Conservation (phyloP, 1,284 basidiomycete species). For the Retiboletus flavoniger region DNA sequence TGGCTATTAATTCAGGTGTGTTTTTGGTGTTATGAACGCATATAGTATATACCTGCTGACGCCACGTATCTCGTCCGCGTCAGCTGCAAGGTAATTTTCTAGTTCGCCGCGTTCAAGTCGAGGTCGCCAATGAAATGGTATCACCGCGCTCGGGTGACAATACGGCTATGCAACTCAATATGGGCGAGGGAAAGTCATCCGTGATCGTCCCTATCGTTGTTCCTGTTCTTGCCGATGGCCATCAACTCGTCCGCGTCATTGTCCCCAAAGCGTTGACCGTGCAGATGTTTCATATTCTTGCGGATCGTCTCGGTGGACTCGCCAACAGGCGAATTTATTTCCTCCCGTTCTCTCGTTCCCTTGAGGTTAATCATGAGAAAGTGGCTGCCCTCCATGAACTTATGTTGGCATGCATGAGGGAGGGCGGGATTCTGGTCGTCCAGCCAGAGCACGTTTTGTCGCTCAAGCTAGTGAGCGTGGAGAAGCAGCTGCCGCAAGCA, state of each 20-base stretch:
- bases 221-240: slow-evolving; percentile 40
- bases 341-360: slow-evolving; percentile 48
- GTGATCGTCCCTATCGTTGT: slow-evolving; percentile 51
- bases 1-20: slow-evolving; percentile 50
- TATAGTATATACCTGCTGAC: neutral
- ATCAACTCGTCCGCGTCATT: slow-evolving; percentile 30
- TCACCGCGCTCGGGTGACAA: slow-evolving; percentile 38
- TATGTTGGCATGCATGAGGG: slow-evolving; percentile 39
- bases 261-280: slow-evolving; percentile 35
- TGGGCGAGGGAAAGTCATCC: slow-evolving; percentile 60
- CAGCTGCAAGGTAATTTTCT: slow-evolving; percentile 47
- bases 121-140: slow-evolving; percentile 50
- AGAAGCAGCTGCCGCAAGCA: slow-evolving; percentile 25
- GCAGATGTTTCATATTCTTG: slow-evolving; percentile 51
- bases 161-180: slow-evolving; percentile 51
- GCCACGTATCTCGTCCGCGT: neutral
- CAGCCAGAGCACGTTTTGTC: slow-evolving; percentile 58
- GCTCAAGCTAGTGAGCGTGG: slow-evolving; percentile 45
- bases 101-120: slow-evolving; percentile 41
- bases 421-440: slow-evolving; percentile 43
- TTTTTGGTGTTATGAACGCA: too few relatives aligned
- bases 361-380: slow-evolving; percentile 20
- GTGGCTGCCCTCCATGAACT: slow-evolving; percentile 28
- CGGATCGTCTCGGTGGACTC: slow-evolving; percentile 43
- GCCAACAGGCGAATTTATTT: slow-evolving; percentile 47